phyloP scores from a whole-genome alignment of 176 grass and related monocot species.

The Sorghum bicolor region DNA sequence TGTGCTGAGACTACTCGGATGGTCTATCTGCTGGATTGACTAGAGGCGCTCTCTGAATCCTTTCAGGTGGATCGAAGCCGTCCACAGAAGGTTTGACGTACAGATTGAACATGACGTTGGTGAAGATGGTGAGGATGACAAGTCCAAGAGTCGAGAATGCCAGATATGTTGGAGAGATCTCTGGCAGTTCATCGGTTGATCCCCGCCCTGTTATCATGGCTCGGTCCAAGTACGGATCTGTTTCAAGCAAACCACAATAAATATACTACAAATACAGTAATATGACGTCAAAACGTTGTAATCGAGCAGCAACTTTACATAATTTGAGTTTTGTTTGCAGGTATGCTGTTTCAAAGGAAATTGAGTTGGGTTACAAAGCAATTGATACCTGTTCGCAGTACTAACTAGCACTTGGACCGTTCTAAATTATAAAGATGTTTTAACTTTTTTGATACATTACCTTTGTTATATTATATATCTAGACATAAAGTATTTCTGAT shows the following conservation, averaged over 20 bases:
- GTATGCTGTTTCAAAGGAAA: not conserved
- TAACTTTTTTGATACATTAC: too few species aligned
- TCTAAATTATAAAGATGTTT: too few species aligned
- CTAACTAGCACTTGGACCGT: too few species aligned
- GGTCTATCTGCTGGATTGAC: conserved; percentile 35
- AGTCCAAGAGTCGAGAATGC: conserved; percentile 57
- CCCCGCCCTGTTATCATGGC: conserved; percentile 53
- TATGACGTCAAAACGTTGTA: not conserved
- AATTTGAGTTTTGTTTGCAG: not conserved
- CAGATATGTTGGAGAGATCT: conserved; percentile 60
- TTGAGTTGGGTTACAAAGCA: not conserved
- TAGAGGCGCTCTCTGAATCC: conserved; percentile 57
- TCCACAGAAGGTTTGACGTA: conserved; percentile 79
- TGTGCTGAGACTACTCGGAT: not conserved
- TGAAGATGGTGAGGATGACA: conserved; percentile 73
- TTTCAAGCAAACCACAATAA: conserved; percentile 18
- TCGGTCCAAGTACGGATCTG: conserved; percentile 65
- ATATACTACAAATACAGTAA: not conserved
- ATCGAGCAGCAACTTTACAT: not conserved
- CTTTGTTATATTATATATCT: too few species aligned
- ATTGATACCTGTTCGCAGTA: too few species aligned
- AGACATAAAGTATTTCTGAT: too few species aligned
- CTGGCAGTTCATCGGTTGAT: conserved; percentile 52
- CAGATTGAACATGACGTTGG: conserved; percentile 75
- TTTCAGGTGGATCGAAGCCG: conserved; percentile 43